Evolutionary conservation across 768 basidiomycete species (phyloP).

Genomic region (Wakefieldia striispora): DNA sequence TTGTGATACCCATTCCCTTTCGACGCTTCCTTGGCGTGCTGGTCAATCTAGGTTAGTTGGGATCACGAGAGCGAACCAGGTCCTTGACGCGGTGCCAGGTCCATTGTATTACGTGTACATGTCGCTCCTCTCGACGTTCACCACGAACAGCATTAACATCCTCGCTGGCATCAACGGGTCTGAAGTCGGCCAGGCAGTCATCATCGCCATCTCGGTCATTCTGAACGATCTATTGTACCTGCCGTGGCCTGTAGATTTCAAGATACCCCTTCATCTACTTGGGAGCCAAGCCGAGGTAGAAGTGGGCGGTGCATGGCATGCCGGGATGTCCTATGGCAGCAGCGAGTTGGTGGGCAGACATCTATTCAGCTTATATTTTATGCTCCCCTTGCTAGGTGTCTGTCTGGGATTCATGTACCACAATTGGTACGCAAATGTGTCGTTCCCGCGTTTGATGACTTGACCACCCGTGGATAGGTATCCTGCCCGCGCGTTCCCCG

Average conservation of each 20-base stretch:
- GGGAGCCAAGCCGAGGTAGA: slow-evolving; percentile 66
- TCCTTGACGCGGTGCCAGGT: slow-evolving; percentile 47
- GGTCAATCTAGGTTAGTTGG: slow-evolving; percentile 81
- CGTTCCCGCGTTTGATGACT: background rate
- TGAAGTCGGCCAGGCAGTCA: slow-evolving; percentile 89
- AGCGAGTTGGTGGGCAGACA: slow-evolving; percentile 88
- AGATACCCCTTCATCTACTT: slow-evolving; percentile 66
- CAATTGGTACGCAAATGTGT: slow-evolving; percentile 71
- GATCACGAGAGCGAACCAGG: background rate
- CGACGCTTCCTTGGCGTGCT: slow-evolving; percentile 71
- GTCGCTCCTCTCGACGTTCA: slow-evolving; percentile 92
- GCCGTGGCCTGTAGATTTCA: slow-evolving; percentile 80
- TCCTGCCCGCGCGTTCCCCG: slow-evolving; percentile 91
- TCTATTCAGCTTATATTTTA: slow-evolving; percentile 95
- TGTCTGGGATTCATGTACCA: slow-evolving; percentile 90
- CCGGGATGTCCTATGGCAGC: slow-evolving; percentile 85
- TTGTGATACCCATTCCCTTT: slow-evolving; percentile 87
- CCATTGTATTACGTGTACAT: slow-evolving; percentile 97
- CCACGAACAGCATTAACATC: slow-evolving; percentile 98
- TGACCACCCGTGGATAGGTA: slow-evolving; percentile 59
- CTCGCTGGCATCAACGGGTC: slow-evolving; percentile 97
- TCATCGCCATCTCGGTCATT: slow-evolving; percentile 88
- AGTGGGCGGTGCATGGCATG: slow-evolving; percentile 76
- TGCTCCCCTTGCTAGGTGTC: slow-evolving; percentile 91
- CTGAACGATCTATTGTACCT: slow-evolving; percentile 92